A percentile compares a stretch with the other conserved stretches of the same genome.
These are phyloP conservation scores for Phytophthora cryptogea DNA, from an alignment of 352 stramenopile species.

Conservation along the genomic window DNA sequence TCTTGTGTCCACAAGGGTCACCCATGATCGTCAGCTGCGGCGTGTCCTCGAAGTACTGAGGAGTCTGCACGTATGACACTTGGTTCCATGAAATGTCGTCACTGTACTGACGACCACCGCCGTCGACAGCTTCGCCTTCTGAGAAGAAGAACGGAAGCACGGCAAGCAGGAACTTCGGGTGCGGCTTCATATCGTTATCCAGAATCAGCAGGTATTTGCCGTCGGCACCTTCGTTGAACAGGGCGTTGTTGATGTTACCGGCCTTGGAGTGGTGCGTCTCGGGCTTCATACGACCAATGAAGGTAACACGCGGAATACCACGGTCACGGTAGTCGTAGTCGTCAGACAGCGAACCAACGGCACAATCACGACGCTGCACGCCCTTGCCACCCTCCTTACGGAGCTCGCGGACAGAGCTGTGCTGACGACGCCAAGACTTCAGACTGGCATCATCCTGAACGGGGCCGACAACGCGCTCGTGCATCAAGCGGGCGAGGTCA, in stretches of 20 bases:
- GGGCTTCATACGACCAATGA: constrained; percentile 89
- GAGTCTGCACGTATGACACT: constrained; percentile 89
- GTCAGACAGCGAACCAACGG: constrained; percentile 85
- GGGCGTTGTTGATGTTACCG: constrained; percentile 92
- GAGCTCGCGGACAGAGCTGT: constrained; percentile 86
- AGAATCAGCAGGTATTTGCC: constrained; percentile 91
- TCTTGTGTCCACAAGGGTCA: constrained; percentile 89
- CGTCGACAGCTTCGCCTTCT: constrained; percentile 85
- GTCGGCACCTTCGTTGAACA: constrained; percentile 90
- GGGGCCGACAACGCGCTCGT: constrained; percentile 83
- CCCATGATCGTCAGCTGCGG: constrained; percentile 86
- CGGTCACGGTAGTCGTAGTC: constrained; percentile 92
- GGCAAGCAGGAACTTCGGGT: constrained; percentile 87
- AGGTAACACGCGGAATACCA: constrained; percentile 85
- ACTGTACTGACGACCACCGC: constrained; percentile 82
- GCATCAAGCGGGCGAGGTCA: constrained; percentile 83
- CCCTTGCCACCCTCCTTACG: constrained; percentile 82
- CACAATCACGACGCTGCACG: constrained; percentile 83
- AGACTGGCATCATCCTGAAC: constrained; percentile 76
- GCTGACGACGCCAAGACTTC: constrained; percentile 86
- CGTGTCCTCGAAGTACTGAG: constrained; percentile 90
- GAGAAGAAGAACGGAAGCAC: constrained; percentile 91
- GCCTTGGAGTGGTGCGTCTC: constrained; percentile 91
- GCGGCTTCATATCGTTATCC: constrained; percentile 93
- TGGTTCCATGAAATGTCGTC: constrained; percentile 92